These are phyloP conservation scores for Phaeosphaeria sp. DNA, from an alignment of 2,329 filamentous ascomycete species.

Conservation along the genomic window DNA sequence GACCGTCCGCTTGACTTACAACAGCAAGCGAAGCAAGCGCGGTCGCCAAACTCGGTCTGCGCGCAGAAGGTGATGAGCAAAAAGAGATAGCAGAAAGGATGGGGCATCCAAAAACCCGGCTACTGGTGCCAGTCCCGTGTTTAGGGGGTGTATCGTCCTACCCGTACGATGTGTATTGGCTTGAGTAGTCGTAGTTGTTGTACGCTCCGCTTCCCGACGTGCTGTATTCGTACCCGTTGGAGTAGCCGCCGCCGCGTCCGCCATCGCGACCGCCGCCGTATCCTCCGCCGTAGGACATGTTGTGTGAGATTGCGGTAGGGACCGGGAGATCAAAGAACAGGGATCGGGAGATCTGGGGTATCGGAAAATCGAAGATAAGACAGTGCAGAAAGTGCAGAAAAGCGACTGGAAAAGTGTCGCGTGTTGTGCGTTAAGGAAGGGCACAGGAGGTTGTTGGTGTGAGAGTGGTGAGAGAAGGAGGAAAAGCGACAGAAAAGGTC, in stretches of 20 bases:
- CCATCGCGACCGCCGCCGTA: constrained; percentile 48
- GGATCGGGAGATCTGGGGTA: neutral
- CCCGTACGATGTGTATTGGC: constrained; percentile 54
- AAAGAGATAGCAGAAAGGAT: constrained; percentile 37
- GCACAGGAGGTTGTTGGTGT: constrained; percentile 23
- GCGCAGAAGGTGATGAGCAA: constrained; percentile 38
- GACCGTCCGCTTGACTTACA: constrained; percentile 28
- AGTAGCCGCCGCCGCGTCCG: constrained; percentile 58
- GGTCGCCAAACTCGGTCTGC: constrained; percentile 35
- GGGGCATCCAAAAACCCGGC: constrained; percentile 40
- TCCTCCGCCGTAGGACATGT: constrained; percentile 73
- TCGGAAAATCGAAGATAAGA: constrained; percentile 14
- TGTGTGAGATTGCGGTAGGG: constrained; percentile 46
- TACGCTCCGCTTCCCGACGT: constrained; percentile 54
- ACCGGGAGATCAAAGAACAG: constrained; percentile 22
- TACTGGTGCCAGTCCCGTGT: constrained; percentile 50
- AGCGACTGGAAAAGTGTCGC: constrained; percentile 30
- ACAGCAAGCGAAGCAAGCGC: constrained; percentile 27
- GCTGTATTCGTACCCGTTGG: constrained; percentile 60
- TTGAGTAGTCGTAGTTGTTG: constrained; percentile 56
- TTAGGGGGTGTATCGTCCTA: constrained; percentile 47
- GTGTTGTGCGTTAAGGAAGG: constrained; percentile 23
- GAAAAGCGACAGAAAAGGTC: constrained; percentile 28
- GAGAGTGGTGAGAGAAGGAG: constrained; percentile 25
- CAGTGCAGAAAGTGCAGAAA: constrained; percentile 18